A percentile compares a stretch with the other conserved stretches of the same genome.
Conservation (phyloP, 352 stramenopile species). For the Phytophthora parvispora region DNA sequence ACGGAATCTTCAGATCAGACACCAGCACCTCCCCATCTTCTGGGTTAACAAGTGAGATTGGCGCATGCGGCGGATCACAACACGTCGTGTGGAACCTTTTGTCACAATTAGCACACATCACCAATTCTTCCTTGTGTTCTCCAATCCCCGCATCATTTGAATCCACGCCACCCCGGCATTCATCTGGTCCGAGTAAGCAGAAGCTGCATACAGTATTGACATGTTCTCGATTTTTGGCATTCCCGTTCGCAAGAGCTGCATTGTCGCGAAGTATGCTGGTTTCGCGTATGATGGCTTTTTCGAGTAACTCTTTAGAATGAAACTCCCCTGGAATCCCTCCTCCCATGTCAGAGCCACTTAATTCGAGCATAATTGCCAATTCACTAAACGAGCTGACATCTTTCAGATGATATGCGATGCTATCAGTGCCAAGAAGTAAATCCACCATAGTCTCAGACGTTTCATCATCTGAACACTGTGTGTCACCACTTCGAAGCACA, state of each 20-base stretch:
- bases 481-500: neutral
- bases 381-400: slow-evolving; percentile 33
- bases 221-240: neutral
- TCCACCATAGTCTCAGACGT: slow-evolving; percentile 20
- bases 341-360: slow-evolving; percentile 32
- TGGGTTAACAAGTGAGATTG: slow-evolving; percentile 61
- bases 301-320: slow-evolving; percentile 48
- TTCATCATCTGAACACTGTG: neutral
- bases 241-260: neutral
- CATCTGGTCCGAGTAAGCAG: slow-evolving; percentile 36
- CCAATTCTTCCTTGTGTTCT: slow-evolving; percentile 45
- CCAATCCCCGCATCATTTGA: slow-evolving; percentile 5
- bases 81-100: slow-evolving; percentile 74
- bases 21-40: slow-evolving; percentile 69
- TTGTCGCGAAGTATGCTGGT: slow-evolving; percentile 19
- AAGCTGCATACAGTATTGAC: slow-evolving; percentile 20
- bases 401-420: slow-evolving; percentile 34
- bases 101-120: slow-evolving; percentile 67
- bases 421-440: slow-evolving; percentile 32
- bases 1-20: slow-evolving; percentile 72
- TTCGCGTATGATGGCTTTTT: slow-evolving; percentile 48
- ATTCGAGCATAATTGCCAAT: slow-evolving; percentile 40
- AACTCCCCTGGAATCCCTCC: slow-evolving; percentile 38
- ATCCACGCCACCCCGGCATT: slow-evolving; percentile 18
- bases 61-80: slow-evolving; percentile 77